Conservation (phyloP, 352 stramenopile genomes). For the Globisporangium radiosum region DNA sequence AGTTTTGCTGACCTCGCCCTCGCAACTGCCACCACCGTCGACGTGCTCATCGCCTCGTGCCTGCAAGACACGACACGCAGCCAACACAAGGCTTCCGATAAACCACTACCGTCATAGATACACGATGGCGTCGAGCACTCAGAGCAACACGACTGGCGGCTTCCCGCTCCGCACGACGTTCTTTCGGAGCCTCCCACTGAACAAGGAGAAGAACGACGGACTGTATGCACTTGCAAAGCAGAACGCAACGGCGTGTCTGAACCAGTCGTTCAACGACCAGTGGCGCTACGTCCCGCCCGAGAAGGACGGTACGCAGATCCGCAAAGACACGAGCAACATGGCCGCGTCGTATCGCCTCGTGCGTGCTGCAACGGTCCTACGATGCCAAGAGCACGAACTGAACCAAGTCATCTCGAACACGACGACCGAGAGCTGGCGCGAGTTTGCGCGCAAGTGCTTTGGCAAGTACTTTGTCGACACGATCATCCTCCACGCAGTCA, state of each 20-base stretch:
- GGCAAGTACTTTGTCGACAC: slow-evolving; percentile 70
- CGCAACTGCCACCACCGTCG: not conserved
- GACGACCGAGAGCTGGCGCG: slow-evolving; percentile 63
- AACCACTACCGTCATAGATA: not conserved
- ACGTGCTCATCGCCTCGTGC: not conserved
- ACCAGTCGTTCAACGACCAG: slow-evolving; percentile 73
- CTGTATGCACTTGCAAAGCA: slow-evolving; percentile 46
- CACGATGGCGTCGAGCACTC: not conserved
- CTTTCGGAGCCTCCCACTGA: slow-evolving; percentile 61
- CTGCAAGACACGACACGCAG: not conserved
- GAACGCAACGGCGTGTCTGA: slow-evolving; percentile 51
- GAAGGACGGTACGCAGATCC: slow-evolving; percentile 73
- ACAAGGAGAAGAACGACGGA: slow-evolving; percentile 44
- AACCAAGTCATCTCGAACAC: slow-evolving; percentile 67
- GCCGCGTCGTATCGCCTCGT: slow-evolving; percentile 55
- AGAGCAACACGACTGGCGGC: slow-evolving; percentile 12
- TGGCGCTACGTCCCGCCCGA: slow-evolving; percentile 76
- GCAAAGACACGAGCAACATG: slow-evolving; percentile 80
- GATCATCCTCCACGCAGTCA: slow-evolving; percentile 65
- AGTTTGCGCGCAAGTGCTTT: slow-evolving; percentile 72
- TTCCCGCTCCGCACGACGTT: slow-evolving; percentile 70
- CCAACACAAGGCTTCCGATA: too few relatives aligned
- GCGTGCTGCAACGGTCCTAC: slow-evolving; percentile 58
- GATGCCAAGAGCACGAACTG: slow-evolving; percentile 70
- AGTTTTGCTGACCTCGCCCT: not conserved